Percentiles rank a stretch among this genome's conserved stretches.
These are phyloP conservation scores for Neonothopanus nambi DNA, from an alignment of 1,284 basidiomycete genomes.

Conservation along the genomic window DNA sequence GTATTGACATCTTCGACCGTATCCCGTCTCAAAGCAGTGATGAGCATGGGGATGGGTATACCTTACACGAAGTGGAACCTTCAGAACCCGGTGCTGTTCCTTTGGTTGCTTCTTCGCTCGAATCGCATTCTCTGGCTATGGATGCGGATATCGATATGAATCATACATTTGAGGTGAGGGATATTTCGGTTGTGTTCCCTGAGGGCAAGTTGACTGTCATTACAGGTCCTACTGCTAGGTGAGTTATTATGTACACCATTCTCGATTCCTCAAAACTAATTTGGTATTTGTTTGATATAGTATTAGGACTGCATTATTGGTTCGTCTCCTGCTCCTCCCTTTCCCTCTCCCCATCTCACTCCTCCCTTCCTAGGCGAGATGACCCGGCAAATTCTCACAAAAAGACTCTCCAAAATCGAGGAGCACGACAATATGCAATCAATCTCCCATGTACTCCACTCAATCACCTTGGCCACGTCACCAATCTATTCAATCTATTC, in stretches of 20 bases:
- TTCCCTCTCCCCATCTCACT: not conserved
- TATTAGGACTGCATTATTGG: not conserved
- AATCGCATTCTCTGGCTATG: too few relatives aligned
- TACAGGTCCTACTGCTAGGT: slow-evolving; percentile 40
- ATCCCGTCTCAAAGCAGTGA: not conserved
- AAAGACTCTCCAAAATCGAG: not conserved
- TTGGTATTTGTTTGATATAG: not conserved
- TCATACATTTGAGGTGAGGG: slow-evolving; percentile 42
- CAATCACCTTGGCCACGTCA: slow-evolving; percentile 29
- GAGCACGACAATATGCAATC: not conserved
- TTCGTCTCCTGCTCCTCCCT: not conserved
- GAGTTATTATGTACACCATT: not conserved
- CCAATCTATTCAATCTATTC: slow-evolving; percentile 63
- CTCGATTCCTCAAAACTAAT: not conserved
- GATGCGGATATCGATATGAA: not conserved
- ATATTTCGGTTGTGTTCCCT: slow-evolving; percentile 70
- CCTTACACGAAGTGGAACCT: not conserved
- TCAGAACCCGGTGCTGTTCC: too few relatives aligned
- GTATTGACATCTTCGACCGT: not conserved
- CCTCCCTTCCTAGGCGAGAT: not conserved
- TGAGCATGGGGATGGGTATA: not conserved
- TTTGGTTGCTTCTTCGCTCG: too few relatives aligned
- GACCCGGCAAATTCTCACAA: not conserved
- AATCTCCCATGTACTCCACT: slow-evolving; percentile 4
- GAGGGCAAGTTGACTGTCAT: slow-evolving; percentile 64